These are phyloP conservation scores for Mariannaea elegans DNA, from an alignment of 2,329 filamentous ascomycete genomes.

Conservation along the genomic window DNA sequence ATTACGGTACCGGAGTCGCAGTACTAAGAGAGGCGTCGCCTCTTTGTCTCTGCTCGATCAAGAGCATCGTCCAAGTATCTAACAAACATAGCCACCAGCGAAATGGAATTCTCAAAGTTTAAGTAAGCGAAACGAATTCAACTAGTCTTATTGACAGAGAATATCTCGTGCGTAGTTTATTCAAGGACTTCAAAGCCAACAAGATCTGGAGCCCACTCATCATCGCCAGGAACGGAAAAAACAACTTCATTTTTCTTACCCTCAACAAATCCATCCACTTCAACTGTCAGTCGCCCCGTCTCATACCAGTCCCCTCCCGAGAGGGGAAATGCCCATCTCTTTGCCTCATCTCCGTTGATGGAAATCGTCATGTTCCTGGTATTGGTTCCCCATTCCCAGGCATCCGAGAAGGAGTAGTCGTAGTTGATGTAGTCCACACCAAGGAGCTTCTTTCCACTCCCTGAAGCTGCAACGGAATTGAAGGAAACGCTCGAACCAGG, in stretches of 20 bases:
- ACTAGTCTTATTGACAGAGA: too few relatives aligned
- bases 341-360: conserved; percentile 53
- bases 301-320: conserved; percentile 62
- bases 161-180: too few relatives aligned
- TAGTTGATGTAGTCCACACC: conserved; percentile 63
- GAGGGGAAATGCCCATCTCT: conserved; percentile 60
- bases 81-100: too few relatives aligned
- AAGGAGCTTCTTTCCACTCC: conserved; percentile 49
- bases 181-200: conserved; percentile 51
- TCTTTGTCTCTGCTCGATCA: too few relatives aligned
- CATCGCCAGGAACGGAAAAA: conserved; percentile 42
- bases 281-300: conserved; percentile 53
- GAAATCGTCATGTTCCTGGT: conserved; percentile 59
- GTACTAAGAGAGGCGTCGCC: too few relatives aligned
- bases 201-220: conserved; percentile 50
- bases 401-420: conserved; percentile 55
- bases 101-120: too few relatives aligned
- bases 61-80: too few relatives aligned
- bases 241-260: conserved; percentile 50
- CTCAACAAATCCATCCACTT: conserved; percentile 55
- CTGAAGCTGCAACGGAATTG: conserved; percentile 40
- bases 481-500: conserved; percentile 49
- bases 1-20: too few relatives aligned
- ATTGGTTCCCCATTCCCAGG: conserved; percentile 54
- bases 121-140: too few relatives aligned